Conservation (phyloP, 2,329 filamentous ascomycete genomes). For the Pseudogymnoascus sp. region DNA sequence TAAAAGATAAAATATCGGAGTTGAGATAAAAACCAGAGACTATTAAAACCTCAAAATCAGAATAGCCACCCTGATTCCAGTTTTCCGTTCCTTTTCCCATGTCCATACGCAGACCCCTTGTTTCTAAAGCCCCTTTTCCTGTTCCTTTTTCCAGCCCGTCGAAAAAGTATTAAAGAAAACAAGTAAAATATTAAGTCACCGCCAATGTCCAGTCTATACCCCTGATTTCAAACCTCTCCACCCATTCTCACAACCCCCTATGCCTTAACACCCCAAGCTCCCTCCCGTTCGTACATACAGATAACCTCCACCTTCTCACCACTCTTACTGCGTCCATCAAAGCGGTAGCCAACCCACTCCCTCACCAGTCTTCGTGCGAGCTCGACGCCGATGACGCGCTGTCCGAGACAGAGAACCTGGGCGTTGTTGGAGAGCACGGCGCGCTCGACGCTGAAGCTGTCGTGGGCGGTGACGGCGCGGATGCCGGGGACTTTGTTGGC, state of each 20-base stretch:
- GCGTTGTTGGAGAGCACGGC: constrained; percentile 77
- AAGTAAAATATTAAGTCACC: not conserved
- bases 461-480: constrained; percentile 81
- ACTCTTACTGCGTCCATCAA: constrained; percentile 52
- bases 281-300: constrained; percentile 2
- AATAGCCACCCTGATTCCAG: not conserved
- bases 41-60: not conserved
- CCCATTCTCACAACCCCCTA: not conserved
- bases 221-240: not conserved
- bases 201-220: not conserved
- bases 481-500: constrained; percentile 83
- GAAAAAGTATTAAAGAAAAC: not conserved
- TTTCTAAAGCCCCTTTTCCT: not conserved
- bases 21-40: not conserved
- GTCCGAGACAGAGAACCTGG: constrained; percentile 79
- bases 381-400: constrained; percentile 75
- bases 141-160: not conserved
- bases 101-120: too few species aligned
- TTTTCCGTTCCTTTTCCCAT: not conserved
- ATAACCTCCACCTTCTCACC: constrained; percentile 5
- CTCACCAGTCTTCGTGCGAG: constrained; percentile 66
- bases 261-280: not conserved
- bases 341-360: constrained; percentile 79
- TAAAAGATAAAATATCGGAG: too few species aligned
- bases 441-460: constrained; percentile 75